phyloP scores from a whole-genome alignment of 1,284 basidiomycete species.

The Caloboletus inedulis region DNA sequence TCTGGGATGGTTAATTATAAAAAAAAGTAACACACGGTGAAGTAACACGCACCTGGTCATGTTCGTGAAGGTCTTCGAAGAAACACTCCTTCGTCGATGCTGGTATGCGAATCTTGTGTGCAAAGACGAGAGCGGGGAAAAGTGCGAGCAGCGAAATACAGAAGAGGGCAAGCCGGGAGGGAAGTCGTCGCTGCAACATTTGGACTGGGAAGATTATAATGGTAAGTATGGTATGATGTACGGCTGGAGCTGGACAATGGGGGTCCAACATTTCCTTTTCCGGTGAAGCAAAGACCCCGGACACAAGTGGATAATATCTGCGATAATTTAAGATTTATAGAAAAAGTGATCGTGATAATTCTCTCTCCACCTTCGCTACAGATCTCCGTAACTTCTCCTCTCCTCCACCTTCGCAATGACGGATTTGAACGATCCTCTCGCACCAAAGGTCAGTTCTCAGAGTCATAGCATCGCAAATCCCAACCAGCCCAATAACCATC shows the following conservation, averaged over 20 bases:
- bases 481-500: constrained; percentile 16
- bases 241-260: neutral
- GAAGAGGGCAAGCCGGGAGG: constrained; percentile 29
- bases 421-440: constrained; percentile 61
- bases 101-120: constrained; percentile 68
- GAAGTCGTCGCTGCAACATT: constrained; percentile 24
- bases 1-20: constrained; percentile 51
- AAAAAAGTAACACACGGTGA: neutral
- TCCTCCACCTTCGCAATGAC: constrained; percentile 46
- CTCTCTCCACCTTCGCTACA: constrained; percentile 34
- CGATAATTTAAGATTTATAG: constrained; percentile 13
- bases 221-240: neutral
- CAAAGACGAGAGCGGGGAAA: constrained; percentile 44
- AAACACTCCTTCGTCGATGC: constrained; percentile 93
- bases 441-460: constrained; percentile 55
- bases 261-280: constrained; percentile 14
- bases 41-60: constrained; percentile 74
- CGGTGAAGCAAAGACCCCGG: constrained; percentile 23
- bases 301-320: constrained; percentile 18
- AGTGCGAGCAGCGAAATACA: constrained; percentile 42
- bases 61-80: constrained; percentile 93
- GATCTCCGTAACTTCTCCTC: constrained; percentile 13
- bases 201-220: neutral
- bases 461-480: constrained; percentile 1
- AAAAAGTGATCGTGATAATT: constrained; percentile 28